Evolutionary conservation across 2,329 filamentous ascomycete genomes (phyloP).

Genomic region (Colletotrichum falcatum): DNA sequence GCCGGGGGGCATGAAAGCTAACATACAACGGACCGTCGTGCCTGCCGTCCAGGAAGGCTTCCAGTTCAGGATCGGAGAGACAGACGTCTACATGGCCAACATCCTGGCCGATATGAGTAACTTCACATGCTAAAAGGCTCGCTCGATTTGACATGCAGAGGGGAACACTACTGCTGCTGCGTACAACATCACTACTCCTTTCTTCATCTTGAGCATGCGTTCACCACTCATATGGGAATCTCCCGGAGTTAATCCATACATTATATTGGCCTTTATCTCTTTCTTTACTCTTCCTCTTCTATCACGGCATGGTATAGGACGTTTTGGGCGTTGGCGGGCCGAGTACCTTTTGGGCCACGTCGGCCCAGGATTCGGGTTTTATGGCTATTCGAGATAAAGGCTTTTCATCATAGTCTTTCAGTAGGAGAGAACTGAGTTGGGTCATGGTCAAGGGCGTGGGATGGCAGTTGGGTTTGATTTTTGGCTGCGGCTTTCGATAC

Average conservation of each 20-base stretch:
- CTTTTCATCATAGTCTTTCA: not conserved
- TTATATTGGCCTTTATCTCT: not conserved
- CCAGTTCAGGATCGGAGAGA: not conserved
- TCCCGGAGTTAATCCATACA: not conserved
- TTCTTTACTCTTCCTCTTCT: not conserved
- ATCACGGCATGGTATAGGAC: not conserved
- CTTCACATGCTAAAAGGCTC: not conserved
- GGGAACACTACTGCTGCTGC: too few species aligned
- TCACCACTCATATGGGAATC: not conserved
- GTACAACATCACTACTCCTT: not conserved
- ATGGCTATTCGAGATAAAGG: not conserved
- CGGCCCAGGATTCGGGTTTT: not conserved
- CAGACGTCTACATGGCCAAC: not conserved
- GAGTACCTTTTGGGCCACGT: not conserved
- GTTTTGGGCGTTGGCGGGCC: not conserved
- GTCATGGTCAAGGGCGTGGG: not conserved
- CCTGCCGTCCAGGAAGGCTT: not conserved
- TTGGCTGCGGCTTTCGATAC: not conserved
- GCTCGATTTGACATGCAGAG: not conserved
- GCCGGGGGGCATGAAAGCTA: not conserved
- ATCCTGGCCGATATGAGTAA: not conserved
- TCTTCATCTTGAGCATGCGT: not conserved
- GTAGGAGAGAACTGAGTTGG: not conserved
- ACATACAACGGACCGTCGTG: not conserved
- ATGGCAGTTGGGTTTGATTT: slow-evolving; percentile 6